These are phyloP conservation scores for Amylocystis lapponica DNA, from an alignment of 768 basidiomycete genomes.

Conservation along the genomic window DNA sequence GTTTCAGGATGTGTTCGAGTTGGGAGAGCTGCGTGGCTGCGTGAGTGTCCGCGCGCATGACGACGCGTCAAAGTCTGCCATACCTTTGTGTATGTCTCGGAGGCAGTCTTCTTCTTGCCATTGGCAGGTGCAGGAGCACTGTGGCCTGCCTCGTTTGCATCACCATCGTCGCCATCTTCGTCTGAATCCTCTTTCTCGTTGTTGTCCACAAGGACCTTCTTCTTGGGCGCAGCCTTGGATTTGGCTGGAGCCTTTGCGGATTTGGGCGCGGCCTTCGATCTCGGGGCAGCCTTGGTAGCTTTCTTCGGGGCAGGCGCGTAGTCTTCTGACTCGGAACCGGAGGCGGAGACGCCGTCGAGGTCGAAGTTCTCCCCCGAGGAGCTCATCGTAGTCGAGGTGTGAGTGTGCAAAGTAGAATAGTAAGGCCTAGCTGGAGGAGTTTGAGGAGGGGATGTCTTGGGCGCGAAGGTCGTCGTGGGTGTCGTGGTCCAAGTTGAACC, in stretches of 20 bases:
- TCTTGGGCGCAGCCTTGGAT: slow-evolving; percentile 43
- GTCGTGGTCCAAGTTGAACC: slow-evolving; percentile 1
- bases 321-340: slow-evolving; percentile 58
- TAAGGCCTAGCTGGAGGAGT: not conserved
- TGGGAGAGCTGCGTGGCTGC: slow-evolving; percentile 66
- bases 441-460: not conserved
- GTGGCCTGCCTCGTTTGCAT: slow-evolving; percentile 25
- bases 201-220: slow-evolving; percentile 64
- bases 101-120: slow-evolving; percentile 79
- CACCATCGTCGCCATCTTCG: slow-evolving; percentile 37
- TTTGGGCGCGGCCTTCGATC: slow-evolving; percentile 42
- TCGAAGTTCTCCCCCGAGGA: slow-evolving; percentile 74
- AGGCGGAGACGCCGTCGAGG: slow-evolving; percentile 47
- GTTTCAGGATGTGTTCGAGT: slow-evolving; percentile 89
- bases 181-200: slow-evolving; percentile 55
- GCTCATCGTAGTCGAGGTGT: slow-evolving; percentile 43
- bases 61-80: slow-evolving; percentile 11
- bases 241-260: slow-evolving; percentile 42
- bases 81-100: slow-evolving; percentile 89
- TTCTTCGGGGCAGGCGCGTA: slow-evolving; percentile 53
- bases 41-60: slow-evolving; percentile 2
- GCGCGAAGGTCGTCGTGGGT: not conserved
- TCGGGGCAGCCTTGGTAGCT: slow-evolving; percentile 34
- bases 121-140: slow-evolving; percentile 19
- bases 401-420: not conserved